Conservation (phyloP, 106 monocot species). For the Posidonia australis region DNA sequence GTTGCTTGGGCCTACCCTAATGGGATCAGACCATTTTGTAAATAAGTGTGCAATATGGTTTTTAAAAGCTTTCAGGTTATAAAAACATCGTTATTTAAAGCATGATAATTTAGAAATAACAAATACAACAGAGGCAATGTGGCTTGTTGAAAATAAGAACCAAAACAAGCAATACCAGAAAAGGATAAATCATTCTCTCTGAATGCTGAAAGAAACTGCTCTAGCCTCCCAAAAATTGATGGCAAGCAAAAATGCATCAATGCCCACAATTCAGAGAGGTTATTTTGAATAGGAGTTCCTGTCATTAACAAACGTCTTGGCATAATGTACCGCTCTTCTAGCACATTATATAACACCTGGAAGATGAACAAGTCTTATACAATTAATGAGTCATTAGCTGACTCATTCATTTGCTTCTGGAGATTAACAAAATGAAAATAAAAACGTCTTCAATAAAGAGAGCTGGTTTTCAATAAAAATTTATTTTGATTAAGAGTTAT, state of each 20-base stretch:
- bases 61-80: no score
- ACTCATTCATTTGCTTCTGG: no score
- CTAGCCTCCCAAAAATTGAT: slow-evolving; percentile 60
- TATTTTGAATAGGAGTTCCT: slow-evolving; percentile 96
- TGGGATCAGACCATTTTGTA: no score
- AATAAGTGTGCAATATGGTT: no score
- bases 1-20: no score
- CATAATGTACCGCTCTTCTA: slow-evolving; percentile 60
- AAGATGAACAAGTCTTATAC: slow-evolving; percentile 6
- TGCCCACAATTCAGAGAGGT: slow-evolving; percentile 86
- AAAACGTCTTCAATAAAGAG: no score
- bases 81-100: no score
- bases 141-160: background rate
- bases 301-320: slow-evolving; percentile 90
- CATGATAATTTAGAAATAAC: no score
- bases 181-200: slow-evolving; percentile 36
- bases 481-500: no score
- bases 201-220: slow-evolving; percentile 75
- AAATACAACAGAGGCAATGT: background rate
- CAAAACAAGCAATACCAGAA: slow-evolving; percentile 23
- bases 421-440: no score
- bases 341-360: slow-evolving; percentile 89
- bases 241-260: slow-evolving; percentile 99
- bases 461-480: no score
- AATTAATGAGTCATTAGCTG: background rate